phyloP scores from a whole-genome alignment of 2,329 filamentous ascomycete species.

The Lasiodiplodia citricola region DNA sequence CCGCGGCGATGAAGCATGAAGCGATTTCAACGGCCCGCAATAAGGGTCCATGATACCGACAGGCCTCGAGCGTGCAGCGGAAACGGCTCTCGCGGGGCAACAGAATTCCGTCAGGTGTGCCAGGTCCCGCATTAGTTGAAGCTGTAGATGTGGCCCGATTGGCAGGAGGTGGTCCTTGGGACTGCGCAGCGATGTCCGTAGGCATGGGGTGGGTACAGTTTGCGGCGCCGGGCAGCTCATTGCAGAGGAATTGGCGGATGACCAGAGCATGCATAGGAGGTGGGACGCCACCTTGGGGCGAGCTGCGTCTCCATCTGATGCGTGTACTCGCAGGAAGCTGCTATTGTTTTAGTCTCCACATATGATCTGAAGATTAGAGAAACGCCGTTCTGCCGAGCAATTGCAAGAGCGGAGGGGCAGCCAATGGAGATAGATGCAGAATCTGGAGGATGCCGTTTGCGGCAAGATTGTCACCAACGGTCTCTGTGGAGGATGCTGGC shows the following conservation, averaged over 20 bases:
- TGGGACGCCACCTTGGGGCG: background rate
- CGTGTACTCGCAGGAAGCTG: background rate
- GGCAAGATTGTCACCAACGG: background rate
- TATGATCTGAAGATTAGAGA: conserved; percentile 6
- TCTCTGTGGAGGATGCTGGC: conserved; percentile 12
- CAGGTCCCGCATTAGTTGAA: conserved; percentile 11
- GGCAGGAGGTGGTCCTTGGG: background rate
- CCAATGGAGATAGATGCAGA: background rate
- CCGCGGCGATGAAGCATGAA: conserved; percentile 1
- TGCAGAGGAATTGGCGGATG: background rate
- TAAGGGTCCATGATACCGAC: background rate
- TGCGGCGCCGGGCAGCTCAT: background rate
- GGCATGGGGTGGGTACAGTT: background rate
- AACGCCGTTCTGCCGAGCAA: conserved; percentile 15
- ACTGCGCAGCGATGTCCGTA: conserved; percentile 4
- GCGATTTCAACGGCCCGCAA: background rate
- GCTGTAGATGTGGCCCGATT: background rate
- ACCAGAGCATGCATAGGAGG: background rate
- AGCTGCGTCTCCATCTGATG: background rate
- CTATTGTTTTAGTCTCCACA: conserved; percentile 1
- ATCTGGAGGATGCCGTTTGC: background rate
- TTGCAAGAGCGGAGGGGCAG: background rate
- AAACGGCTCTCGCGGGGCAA: conserved; percentile 10
- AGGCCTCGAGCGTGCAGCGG: background rate
- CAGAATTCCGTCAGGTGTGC: conserved; percentile 4